Evolutionary conservation across 83 land plant species (phyloP), one percentile per base, ranked within the genome.

Genomic region (Thuja plicata): DNA sequence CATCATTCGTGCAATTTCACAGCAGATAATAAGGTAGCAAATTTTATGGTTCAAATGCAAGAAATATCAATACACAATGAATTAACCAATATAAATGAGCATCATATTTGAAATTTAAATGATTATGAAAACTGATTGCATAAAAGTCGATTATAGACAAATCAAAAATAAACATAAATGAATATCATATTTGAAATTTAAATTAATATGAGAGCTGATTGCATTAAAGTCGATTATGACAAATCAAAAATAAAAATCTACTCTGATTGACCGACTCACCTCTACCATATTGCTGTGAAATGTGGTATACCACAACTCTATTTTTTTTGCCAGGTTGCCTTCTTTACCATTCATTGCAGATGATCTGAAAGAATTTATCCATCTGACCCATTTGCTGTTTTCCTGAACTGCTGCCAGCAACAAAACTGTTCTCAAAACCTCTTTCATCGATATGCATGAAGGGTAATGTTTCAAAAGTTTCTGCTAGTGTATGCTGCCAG

Each of bases 401-500:
- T 89, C 89, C 85, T 48, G 84, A 83, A 1, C 85, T 52, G 12
- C 16, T 87, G 41, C 89, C 89, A 45, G 86, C 41, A 57, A 93
- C 94, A 87, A 88, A 78, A 57, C 96, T 97, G 88, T 91, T 89
- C 57, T 95, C 98, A 94, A 92, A 93, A 37, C 94, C 94, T 88
- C 91, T 92, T 37, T 89, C 89, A 66, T 83, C 88, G 60, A 93
- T 92, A 91, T 96, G 93, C 90, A 97, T 93, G 90, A 95, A 97
- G 52, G 99, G 99, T 11, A 99, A 98, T 85, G 97, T 91, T 90
- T 97, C 98, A 92, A 98, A 97, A 32, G 99, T 92, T 90, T 98
- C 99, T 83, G 99, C 86, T 30, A 94, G 90, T 57, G 95, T 93
- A 92, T 93, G 94, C 99, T 98, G 99, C 88, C 60, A 90, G 86